Evolutionary conservation across 345 rosid genomes (phyloP).

Genomic region (Gossypium mustelinum): DNA sequence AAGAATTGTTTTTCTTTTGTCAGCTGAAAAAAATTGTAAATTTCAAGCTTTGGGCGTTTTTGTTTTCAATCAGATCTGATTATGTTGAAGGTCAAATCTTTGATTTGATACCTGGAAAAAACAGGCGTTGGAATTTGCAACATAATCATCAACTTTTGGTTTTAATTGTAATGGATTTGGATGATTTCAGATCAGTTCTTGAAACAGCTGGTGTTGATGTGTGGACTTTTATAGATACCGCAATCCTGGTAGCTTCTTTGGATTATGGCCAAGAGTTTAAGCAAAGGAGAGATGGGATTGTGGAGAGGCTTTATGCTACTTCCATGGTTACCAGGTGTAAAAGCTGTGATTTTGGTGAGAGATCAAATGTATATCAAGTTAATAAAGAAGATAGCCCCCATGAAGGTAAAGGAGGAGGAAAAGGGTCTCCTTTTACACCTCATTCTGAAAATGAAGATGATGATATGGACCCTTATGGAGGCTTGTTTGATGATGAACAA

Average conservation of each 20-base stretch:
- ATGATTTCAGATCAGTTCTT: constrained; percentile 69
- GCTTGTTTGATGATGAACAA: constrained; percentile 93
- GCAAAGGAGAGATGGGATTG: constrained; percentile 69
- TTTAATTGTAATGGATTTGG: constrained; percentile 62
- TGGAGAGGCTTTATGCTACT: constrained; percentile 70
- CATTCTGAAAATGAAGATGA: constrained; percentile 52
- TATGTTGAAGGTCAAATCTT: background rate
- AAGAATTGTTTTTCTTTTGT: background rate
- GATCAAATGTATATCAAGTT: constrained; percentile 29
- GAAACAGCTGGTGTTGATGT: constrained; percentile 84
- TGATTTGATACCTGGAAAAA: background rate
- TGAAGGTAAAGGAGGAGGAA: constrained; percentile 38
- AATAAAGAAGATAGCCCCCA: constrained; percentile 33
- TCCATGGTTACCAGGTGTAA: constrained; percentile 50
- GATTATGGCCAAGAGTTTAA: constrained; percentile 30
- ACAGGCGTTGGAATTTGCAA: background rate
- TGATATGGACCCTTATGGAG: constrained; percentile 74
- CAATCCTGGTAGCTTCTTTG: background rate
- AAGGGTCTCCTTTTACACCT: constrained; percentile 42
- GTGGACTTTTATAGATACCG: constrained; percentile 34
- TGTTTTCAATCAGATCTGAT: constrained; percentile 15
- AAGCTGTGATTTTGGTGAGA: constrained; percentile 49
- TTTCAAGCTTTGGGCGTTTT: background rate
- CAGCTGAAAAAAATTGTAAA: background rate
- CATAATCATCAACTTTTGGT: background rate